Base-by-base conservation (phyloP, 495 filamentous ascomycete species). In the Penicillium canariense region DNA sequence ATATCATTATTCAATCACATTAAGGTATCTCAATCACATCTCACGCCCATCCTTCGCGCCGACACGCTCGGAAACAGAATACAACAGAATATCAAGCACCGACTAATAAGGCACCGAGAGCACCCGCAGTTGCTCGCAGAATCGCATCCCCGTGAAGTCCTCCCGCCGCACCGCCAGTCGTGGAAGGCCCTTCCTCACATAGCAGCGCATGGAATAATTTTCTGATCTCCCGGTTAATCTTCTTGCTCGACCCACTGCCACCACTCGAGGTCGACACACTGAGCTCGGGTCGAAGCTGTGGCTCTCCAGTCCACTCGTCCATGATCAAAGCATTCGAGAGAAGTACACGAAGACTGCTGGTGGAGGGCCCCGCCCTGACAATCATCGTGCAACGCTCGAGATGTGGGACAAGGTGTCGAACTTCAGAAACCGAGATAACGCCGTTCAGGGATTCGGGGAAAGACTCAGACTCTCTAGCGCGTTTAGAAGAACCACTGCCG, bases 251-350 rank as follows among this genome's bases (percentile, higher is more conserved):
- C 11, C 45, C 55, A 20, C 38, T 55, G 25, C 56, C 48, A 9
- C 40, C 28, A 47, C 48, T 51, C 18, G 60, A 35, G 5, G 42
- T 17, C n/a, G 75, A 66, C 36, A 77, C 49, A 35, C 64, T 72
- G 44, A 75, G 61, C 23, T 67, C 65, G 1, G 73, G 66, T 39
- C 55, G 56, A 9, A 78, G 59, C 43, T 68, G 70, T 14, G 70
- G 73, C 52, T 68, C 72, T 40, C 74, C 67, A 35, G 70, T 73
- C 75, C 68, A 79, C 28, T 69, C 72, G 51, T 73, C 73, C 31
- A 74, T 58, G 25, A 31, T 51, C 48, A 73, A 58, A 10, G 56
- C 56, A 55, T 67, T 78, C 20, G 67, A 62, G 22, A 79, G 51
- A 39, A 72, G 61, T 4, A 69, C 61, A 28, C 47, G 64, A 35